Base-by-base conservation (phyloP, 2,329 filamentous ascomycete species). In the Decorospora gaudefroyi region DNA sequence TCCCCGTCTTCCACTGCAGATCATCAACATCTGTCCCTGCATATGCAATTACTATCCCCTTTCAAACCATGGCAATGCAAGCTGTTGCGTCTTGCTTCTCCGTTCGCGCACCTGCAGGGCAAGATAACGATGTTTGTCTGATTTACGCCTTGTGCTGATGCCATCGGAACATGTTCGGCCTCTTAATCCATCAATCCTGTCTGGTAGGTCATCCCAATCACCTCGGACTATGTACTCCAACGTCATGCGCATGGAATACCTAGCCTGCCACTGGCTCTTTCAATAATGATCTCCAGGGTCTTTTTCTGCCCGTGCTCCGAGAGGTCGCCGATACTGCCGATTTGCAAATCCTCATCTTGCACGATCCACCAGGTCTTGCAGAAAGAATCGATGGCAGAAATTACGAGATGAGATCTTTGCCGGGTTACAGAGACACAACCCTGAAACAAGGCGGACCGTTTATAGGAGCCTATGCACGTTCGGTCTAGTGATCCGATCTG, bases 261-360 rank as follows among this genome's bases (percentile, higher is more conserved):
- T 45, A 46, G 46, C 45, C 39, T 49, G 32, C 39, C 35, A 36
- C 29, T 15, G 16, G 36, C 40, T 46, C 42, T 42, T 46, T 40
- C 25, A 37, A 42, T 13, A 31, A 48, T 55, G 52, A 55, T 55
- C 52, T 53, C 44, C 44, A 47, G 44, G 44, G 44, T 43, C 44
- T 31, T 36, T 43, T 19, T 37, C 34, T 32, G 18, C 21, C 41
- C 38, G 43, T 32, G 22, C 16, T 37, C 43, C 38, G 43, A 37
- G 28, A 27, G 15, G 38, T 36, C 27, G 38, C 32, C 31, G 17
- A 41, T 19, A 32, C 25, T 41, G 38, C 16, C 22, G 22, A 41
- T 41, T 27, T 27, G 22, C 25, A 36, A 36, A 36, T 26, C 34
- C 27, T 48, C 40, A 39, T 44, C 42, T 46, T 38, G 18, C 19